These are phyloP conservation scores for Deinandra increscens DNA, from an alignment of 129 eudicot species.

Conservation along the genomic window DNA sequence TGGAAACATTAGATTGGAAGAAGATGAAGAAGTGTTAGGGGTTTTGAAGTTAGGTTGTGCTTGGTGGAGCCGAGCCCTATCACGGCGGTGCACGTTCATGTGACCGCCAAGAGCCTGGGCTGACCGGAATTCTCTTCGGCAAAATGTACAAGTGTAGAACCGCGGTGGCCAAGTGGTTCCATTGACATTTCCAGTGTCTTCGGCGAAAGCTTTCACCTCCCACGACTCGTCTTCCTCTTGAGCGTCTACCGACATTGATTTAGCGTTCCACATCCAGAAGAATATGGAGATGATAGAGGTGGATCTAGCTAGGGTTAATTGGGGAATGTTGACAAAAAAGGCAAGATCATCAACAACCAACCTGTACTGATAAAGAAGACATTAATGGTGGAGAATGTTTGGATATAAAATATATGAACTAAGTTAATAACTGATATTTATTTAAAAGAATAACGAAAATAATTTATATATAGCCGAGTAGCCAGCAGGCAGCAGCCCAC, in stretches of 20 bases:
- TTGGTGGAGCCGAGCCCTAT: conserved; percentile 36
- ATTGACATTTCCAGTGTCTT: conserved; percentile 26
- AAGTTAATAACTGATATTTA: neutral
- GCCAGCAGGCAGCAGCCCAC: neutral
- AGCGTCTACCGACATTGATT: neutral
- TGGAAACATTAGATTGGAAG: conserved; percentile 19
- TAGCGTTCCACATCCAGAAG: conserved; percentile 26
- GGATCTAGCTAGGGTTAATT: conserved; percentile 4
- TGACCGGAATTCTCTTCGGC: conserved; percentile 30
- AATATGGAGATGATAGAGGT: neutral
- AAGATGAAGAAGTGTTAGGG: conserved; percentile 11
- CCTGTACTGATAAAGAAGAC: neutral
- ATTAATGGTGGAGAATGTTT: conserved; percentile 21
- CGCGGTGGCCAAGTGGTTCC: conserved; percentile 36
- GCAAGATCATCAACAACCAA: neutral
- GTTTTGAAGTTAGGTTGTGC: conserved; percentile 18
- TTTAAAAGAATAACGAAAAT: neutral
- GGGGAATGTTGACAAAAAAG: conserved; percentile 10
- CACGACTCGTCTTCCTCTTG: conserved; percentile 28
- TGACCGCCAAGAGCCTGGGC: conserved; percentile 36
- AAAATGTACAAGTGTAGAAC: conserved; percentile 33
- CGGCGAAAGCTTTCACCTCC: conserved; percentile 26
- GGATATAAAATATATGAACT: neutral
- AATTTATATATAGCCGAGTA: neutral
- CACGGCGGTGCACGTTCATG: conserved; percentile 38